phyloP scores from a whole-genome alignment of 2,329 filamentous ascomycete genomes.

The Hypoxylon sp. region DNA sequence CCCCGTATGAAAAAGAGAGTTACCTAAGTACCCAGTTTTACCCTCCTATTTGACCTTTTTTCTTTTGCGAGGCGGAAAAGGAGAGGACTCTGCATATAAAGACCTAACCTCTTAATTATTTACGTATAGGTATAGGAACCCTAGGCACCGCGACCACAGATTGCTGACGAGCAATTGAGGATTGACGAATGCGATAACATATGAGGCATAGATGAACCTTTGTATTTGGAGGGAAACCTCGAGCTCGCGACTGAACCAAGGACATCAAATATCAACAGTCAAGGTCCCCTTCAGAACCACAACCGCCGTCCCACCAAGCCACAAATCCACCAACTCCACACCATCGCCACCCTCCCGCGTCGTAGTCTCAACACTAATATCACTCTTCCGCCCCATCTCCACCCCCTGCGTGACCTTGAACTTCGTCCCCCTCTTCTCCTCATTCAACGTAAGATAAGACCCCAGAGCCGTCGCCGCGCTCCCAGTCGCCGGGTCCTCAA shows the following conservation, averaged over 20 bases:
- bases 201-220: background rate
- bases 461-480: constrained; percentile 72
- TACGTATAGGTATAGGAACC: no score
- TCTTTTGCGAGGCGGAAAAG: background rate
- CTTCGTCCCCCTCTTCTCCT: constrained; percentile 50
- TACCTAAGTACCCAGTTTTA: background rate
- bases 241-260: background rate
- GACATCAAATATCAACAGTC: constrained; percentile 45
- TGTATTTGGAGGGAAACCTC: background rate
- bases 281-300: constrained; percentile 53
- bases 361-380: constrained; percentile 64
- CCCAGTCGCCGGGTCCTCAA: constrained; percentile 74
- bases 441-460: constrained; percentile 67
- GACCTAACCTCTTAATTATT: no score
- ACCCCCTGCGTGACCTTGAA: constrained; percentile 75
- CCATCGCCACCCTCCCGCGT: constrained; percentile 26
- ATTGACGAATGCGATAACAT: background rate
- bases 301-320: constrained; percentile 53
- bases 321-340: constrained; percentile 47
- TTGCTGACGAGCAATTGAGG: background rate
- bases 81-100: no score
- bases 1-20: background rate
- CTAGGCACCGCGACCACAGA: background rate
- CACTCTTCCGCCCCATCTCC: constrained; percentile 74
- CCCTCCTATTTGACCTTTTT: background rate